These are phyloP conservation scores for Chlorella sp. DNA, from an alignment of 139 green algal genomes.

Conservation along the genomic window DNA sequence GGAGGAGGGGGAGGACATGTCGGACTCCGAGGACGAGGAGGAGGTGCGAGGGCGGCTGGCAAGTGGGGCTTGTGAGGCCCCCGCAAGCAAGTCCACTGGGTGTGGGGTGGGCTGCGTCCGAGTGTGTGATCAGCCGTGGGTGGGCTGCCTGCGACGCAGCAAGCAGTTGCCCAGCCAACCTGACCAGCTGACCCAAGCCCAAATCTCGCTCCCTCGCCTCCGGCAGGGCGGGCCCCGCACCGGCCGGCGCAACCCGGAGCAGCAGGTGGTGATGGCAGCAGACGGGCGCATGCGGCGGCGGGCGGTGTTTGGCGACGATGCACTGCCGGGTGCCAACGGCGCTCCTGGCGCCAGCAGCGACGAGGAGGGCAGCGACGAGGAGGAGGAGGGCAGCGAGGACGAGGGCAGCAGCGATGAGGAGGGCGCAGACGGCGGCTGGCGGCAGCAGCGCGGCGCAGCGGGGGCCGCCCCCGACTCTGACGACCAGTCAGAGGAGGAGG, in stretches of 20 bases:
- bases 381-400: slow-evolving; percentile 22
- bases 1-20: slow-evolving; percentile 41
- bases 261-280: not conserved
- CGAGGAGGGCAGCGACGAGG: slow-evolving; percentile 10
- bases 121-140: too few species aligned
- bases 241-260: slow-evolving; percentile 18
- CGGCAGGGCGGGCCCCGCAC: not conserved
- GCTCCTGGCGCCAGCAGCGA: not conserved
- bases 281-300: slow-evolving; percentile 63
- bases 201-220: not conserved
- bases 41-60: not conserved
- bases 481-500: slow-evolving; percentile 1
- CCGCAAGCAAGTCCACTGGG: too few species aligned
- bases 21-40: slow-evolving; percentile 49
- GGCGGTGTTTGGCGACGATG: slow-evolving; percentile 55
- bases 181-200: not conserved
- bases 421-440: slow-evolving; percentile 20
- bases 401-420: not conserved
- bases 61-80: not conserved
- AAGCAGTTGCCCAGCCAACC: not conserved
- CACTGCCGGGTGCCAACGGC: not conserved
- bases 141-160: not conserved
- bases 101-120: too few species aligned
- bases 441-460: slow-evolving; percentile 1
- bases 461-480: slow-evolving; percentile 8